Evolutionary conservation across 805 yeast species (phyloP), one percentile per base, ranked within the genome.

Genomic region (Candida awuae): DNA sequence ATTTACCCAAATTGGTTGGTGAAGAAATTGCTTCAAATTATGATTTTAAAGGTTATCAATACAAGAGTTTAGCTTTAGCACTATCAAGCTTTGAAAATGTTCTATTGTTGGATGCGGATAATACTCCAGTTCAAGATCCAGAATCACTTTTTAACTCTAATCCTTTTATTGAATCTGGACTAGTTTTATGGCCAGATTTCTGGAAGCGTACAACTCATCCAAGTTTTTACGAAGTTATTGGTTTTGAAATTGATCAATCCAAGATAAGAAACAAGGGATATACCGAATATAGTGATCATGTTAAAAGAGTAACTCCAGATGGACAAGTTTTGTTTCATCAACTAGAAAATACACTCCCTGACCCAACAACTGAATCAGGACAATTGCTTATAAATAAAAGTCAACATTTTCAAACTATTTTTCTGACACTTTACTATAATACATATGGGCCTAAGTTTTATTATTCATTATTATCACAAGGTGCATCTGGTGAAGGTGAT

Each of bases 121-220:
- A 65, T 38, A 49, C 66, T 26, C 65, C 70, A 4, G 54, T 67
- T 25, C 51, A 50, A 32, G 55, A 57, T 41, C 64, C 67, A 6
- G 62, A 59, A 17, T 7, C 20, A 2, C 32, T 57, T 18, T 56
- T 59, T 21, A 36, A 43, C 2, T 41, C 49, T 9, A 66, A 68
- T 31, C 72, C 79, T 7, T 77, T 67, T 52, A 41, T 45, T n/a
- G 55, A 63, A 7, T 54, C 61, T 15, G 84, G 84, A 1, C 55
- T 79, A 50, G 65, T 79, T 21, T 62, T 73, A 4, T 79, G 85
- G 85, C 85, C 84, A 1, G 84, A 77, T 54, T 72, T 73, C 43
- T 78, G 84, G 83, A 66, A 70, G 49, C 65, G 84, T 41, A 71
- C 80, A 3, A 75, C 83, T 0, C 65, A 77, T 3, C 84, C 84